phyloP scores from a whole-genome alignment of 495 filamentous ascomycete genomes.

The Wilcoxina mikolae region DNA sequence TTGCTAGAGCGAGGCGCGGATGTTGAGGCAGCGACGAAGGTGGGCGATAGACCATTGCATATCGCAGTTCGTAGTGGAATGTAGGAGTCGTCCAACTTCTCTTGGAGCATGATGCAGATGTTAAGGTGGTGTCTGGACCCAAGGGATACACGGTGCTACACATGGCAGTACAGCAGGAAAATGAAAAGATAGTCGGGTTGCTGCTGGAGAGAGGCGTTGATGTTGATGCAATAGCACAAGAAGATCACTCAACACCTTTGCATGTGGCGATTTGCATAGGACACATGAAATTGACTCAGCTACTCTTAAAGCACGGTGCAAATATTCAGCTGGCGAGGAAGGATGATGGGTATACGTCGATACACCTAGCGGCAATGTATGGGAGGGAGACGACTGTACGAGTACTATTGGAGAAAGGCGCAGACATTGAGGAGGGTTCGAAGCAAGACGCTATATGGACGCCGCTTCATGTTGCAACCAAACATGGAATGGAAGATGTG shows the following conservation, averaged over 20 bases:
- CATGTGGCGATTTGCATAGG: too few relatives aligned
- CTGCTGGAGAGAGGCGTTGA: not conserved
- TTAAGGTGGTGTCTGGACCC: not conserved
- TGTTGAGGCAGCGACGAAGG: too few relatives aligned
- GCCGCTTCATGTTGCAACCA: too few relatives aligned
- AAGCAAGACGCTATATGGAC: too few relatives aligned
- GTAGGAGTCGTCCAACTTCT: not conserved
- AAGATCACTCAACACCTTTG: too few relatives aligned
- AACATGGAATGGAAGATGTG: too few relatives aligned
- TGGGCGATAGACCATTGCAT: too few relatives aligned
- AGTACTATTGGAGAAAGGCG: not conserved
- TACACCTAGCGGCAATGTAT: not conserved
- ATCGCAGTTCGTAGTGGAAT: not conserved
- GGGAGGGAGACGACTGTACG: not conserved
- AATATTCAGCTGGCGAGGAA: not conserved
- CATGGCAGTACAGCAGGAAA: not conserved
- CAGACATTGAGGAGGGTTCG: not conserved
- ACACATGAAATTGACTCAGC: too few relatives aligned
- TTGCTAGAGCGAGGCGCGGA: not conserved
- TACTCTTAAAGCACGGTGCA: not conserved
- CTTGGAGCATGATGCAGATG: not conserved
- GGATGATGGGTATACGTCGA: not conserved
- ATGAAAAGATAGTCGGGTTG: not conserved
- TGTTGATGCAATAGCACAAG: too few relatives aligned
- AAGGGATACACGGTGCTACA: not conserved